Evolutionary conservation across 116 monocot species (phyloP), one percentile per base, ranked within the genome.

Genomic region (Thalassia testudinum): DNA sequence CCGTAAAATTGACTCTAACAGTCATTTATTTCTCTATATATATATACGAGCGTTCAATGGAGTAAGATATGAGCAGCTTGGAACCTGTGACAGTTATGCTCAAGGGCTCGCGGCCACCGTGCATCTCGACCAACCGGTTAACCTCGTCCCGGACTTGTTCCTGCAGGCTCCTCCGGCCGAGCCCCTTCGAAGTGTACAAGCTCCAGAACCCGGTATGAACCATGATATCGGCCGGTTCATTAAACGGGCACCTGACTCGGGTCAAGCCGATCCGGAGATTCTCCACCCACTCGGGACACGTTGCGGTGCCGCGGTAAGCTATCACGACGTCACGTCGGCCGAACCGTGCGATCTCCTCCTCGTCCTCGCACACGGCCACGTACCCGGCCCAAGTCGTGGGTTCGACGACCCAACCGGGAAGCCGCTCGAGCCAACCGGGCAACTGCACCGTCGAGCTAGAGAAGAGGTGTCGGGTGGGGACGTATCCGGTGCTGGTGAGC

Each of bases 201-300:
- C 68, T 82, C 86, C 76, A 86, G 61, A 92, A 92, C 1, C 92
- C 92, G 1, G 60, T 47, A 63, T 82, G 77, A 27, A 83, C 92
- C 82, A 79, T 86, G 12, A 79, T 18, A 30, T 55, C 55, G 20
- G 17, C 18, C 29, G 19, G 7, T 2, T 24, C 49, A 24, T 10
- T 12, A 23, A 10, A 34, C 30, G 30, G 30, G 17, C 11, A 13
- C 21, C 57, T 53, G 0, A 71, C 52, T 12, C 51, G 59, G 57
- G 73, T 78, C 27, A 82, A 76, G 0, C 47, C 37, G 5, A 82
- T 60, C 0, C 69, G 66, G 26, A 82, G 54, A 58, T 87, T 82
- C 73, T 87, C 87, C 7, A 78, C 75, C 78, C 84, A 84, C 30
- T 84, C 78, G 57, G 63, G 75, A 50, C 50, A 59, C 5, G 86